Conservation (phyloP, 176 grass and related monocot species). For the bread wheat (Triticum aestivum) region DNA sequence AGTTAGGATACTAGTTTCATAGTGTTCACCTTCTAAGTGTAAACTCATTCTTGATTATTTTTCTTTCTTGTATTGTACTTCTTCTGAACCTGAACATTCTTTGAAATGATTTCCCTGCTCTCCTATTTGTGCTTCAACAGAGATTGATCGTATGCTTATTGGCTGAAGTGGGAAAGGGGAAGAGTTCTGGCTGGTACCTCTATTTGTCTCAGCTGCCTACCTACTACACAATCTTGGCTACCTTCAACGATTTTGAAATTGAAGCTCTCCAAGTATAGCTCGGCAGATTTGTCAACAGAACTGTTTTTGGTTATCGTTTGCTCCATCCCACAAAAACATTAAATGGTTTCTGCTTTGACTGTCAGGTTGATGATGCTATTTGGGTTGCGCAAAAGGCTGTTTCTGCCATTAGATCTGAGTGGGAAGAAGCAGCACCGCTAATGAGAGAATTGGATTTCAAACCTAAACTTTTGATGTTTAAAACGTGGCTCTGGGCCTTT, state of each 20-base stretch:
- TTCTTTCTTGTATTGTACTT: background rate
- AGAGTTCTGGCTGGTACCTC: slow-evolving; percentile 69
- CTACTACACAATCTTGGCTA: slow-evolving; percentile 70
- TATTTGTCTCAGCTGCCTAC: slow-evolving; percentile 79
- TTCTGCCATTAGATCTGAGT: slow-evolving; percentile 55
- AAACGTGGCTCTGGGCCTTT: slow-evolving; percentile 89
- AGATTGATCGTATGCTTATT: slow-evolving; percentile 72
- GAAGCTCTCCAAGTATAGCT: slow-evolving; percentile 84
- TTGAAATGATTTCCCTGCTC: slow-evolving; percentile 14
- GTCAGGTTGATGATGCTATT: slow-evolving; percentile 74
- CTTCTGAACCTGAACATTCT: background rate
- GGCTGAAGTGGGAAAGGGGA: slow-evolving; percentile 77
- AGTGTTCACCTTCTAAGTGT: background rate
- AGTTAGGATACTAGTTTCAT: background rate
- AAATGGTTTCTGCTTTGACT: background rate
- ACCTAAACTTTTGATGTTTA: slow-evolving; percentile 67
- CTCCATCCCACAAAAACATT: slow-evolving; percentile 13
- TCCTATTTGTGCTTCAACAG: slow-evolving; percentile 41
- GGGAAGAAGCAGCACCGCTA: slow-evolving; percentile 45
- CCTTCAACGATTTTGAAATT: slow-evolving; percentile 67
- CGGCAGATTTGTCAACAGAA: slow-evolving; percentile 26
- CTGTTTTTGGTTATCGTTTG: background rate
- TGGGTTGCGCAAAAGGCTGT: slow-evolving; percentile 75
- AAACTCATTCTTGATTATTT: background rate
- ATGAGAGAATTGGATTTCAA: slow-evolving; percentile 76